Conservation (phyloP, 2,329 filamentous ascomycete genomes). For the Harringtonia lauricola region DNA sequence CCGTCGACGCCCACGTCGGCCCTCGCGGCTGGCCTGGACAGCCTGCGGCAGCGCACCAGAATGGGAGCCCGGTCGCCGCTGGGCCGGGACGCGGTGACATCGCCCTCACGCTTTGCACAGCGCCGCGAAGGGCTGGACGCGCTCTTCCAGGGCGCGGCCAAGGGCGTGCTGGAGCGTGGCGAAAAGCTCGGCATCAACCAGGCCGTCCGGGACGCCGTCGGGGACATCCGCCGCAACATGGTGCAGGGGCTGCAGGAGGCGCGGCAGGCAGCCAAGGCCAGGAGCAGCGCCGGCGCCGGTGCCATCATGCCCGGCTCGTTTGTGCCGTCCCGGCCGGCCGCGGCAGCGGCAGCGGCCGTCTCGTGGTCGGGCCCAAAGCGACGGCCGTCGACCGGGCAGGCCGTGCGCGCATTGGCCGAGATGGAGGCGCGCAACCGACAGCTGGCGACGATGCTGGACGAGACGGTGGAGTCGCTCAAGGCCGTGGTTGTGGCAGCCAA, state of each 20-base stretch:
- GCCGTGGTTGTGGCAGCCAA: slow-evolving; percentile 39
- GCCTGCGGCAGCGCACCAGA: slow-evolving; percentile 29
- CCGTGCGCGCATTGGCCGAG: slow-evolving; percentile 14
- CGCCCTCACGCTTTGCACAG: slow-evolving; percentile 37
- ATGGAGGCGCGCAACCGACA: slow-evolving; percentile 50
- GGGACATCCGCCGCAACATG: slow-evolving; percentile 68
- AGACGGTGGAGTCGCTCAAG: slow-evolving; percentile 53
- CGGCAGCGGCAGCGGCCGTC: too few species aligned
- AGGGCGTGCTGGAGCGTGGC: slow-evolving; percentile 59
- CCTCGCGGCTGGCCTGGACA: slow-evolving; percentile 15
- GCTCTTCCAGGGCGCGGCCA: slow-evolving; percentile 65
- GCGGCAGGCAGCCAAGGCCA: slow-evolving; percentile 28
- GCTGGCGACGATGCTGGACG: slow-evolving; percentile 57
- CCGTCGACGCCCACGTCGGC: slow-evolving; percentile 7
- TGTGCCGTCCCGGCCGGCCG: background rate
- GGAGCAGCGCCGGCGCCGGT: background rate
- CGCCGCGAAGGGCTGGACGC: slow-evolving; percentile 53
- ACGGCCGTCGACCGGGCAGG: background rate
- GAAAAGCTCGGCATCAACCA: slow-evolving; percentile 73
- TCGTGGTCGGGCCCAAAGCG: background rate
- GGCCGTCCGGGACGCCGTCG: slow-evolving; percentile 69
- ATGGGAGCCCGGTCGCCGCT: slow-evolving; percentile 31
- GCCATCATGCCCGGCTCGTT: background rate
- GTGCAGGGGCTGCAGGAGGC: slow-evolving; percentile 54
- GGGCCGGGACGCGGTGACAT: slow-evolving; percentile 10